phyloP scores from a whole-genome alignment of 1,284 basidiomycete genomes.

The Ganoderma meredithae region DNA sequence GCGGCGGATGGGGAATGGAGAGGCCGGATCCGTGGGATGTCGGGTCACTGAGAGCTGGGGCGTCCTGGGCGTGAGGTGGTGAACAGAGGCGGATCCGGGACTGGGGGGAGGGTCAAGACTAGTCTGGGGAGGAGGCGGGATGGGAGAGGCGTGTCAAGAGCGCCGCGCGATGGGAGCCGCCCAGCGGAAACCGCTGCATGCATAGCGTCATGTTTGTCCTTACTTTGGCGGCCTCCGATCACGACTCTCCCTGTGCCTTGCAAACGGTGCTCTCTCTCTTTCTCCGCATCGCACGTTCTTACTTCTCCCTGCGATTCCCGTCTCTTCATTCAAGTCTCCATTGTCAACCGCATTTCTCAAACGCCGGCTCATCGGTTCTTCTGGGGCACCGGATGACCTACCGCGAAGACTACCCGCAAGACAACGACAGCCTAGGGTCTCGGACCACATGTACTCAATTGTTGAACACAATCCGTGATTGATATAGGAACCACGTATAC shows the following conservation, averaged over 20 bases:
- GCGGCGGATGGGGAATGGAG: background rate
- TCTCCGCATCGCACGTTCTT: constrained; percentile 26
- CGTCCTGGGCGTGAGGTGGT: background rate
- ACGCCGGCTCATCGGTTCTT: background rate
- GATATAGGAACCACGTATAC: background rate
- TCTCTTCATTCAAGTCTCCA: background rate
- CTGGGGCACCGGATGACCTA: background rate
- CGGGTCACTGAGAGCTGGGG: background rate
- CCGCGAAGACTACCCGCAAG: background rate
- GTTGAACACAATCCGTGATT: background rate
- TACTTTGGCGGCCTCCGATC: constrained; percentile 30
- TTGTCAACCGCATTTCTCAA: background rate
- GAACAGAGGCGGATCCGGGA: background rate
- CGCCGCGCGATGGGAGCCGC: constrained; percentile 23
- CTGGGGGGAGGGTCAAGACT: background rate
- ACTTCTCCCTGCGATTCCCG: constrained; percentile 1
- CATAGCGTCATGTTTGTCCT: constrained; percentile 24
- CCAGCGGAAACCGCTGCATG: background rate
- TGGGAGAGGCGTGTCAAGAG: constrained; percentile 21
- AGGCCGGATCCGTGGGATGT: background rate
- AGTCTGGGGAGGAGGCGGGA: constrained; percentile 9
- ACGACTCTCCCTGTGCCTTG: background rate
- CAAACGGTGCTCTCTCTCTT: background rate
- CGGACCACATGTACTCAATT: background rate
- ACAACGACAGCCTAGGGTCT: background rate